Base-by-base conservation (phyloP, 306 rosid species). In the Geum urbanum region DNA sequence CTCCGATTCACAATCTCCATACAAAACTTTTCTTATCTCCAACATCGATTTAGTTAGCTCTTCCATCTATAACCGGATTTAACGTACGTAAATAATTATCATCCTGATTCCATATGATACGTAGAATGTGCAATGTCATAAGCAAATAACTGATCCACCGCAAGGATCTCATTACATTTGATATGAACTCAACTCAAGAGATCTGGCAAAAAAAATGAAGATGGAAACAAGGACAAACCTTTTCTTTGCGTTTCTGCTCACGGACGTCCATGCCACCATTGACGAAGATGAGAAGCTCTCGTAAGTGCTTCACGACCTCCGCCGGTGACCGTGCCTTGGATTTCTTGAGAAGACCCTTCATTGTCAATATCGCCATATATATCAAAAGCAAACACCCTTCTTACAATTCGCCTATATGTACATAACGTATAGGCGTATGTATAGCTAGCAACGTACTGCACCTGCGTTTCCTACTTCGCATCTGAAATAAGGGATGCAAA, bases 1-100 rank as follows among this genome's bases (percentile, higher is more conserved):
- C 72, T 88, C 97, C 10, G 83, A 68, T 50, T 50, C 90, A 18
- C 71, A 87, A 49, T 71, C 63, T 19, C 97, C 97, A 75, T 78
- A 91, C 2, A 91, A 83, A 71, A 78, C n/a, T 0, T 81, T 77
- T 49, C 81, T 84, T 44, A 86, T 77, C 54, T 84, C 89, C 52
- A 69, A 37, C 11, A 91, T 76, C 10, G 79, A 58, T 72, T 81
- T 88, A 27, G 77, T 47, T 67, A 91, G 62, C 0, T 86, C 90
- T 14, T 49, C 39, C 20, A 81, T 76, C 90, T 84, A 39, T 15
- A 58, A 8, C 32, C 53, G 41, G 22, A 11, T 40, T 15, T 4
- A 56, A 8, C 51, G 0, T 32, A 8, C 51, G 0, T 32, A 9
- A 56, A 9, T 20, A 43, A 19, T 35, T 35, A 9, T 32, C 40